phyloP scores from a whole-genome alignment of 1,139 yeast species.

The Taiozyma sp. region DNA sequence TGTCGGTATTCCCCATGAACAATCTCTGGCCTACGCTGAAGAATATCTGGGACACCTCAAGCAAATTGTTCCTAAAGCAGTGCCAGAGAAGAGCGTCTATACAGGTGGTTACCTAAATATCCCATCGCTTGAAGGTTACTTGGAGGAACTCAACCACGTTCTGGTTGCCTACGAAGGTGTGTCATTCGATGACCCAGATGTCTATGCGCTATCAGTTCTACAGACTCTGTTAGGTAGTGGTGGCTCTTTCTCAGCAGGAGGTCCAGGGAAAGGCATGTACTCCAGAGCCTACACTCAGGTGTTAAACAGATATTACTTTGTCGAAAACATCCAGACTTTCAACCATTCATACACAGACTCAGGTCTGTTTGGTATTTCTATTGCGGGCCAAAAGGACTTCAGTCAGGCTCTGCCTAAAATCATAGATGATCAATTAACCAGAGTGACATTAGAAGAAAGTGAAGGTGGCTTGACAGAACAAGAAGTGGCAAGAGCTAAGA shows the following conservation, averaged over 20 bases:
- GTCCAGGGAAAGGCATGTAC: slow-evolving; percentile 99
- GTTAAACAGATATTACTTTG: slow-evolving; percentile 83
- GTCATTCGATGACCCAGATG: slow-evolving; percentile 78
- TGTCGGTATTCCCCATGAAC: slow-evolving; percentile 74
- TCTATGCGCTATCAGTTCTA: slow-evolving; percentile 84
- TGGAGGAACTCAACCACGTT: slow-evolving; percentile 81
- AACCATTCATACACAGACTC: slow-evolving; percentile 89
- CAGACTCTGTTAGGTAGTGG: slow-evolving; percentile 97
- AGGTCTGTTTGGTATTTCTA: slow-evolving; percentile 86
- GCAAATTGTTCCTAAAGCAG: slow-evolving; percentile 27
- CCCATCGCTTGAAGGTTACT: slow-evolving; percentile 67
- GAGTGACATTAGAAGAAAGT: slow-evolving; percentile 41
- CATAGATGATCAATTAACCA: slow-evolving; percentile 67
- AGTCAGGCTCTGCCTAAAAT: slow-evolving; percentile 81
- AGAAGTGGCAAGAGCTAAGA: slow-evolving; percentile 87
- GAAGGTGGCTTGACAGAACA: slow-evolving; percentile 53
- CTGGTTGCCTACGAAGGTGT: slow-evolving; percentile 88
- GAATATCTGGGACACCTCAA: slow-evolving; percentile 62
- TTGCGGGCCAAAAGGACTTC: slow-evolving; percentile 81
- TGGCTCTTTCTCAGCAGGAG: slow-evolving; percentile 97
- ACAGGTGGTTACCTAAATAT: slow-evolving; percentile 72
- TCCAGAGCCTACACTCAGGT: slow-evolving; percentile 90
- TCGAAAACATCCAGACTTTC: slow-evolving; percentile 84
- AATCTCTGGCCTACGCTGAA: slow-evolving; percentile 61
- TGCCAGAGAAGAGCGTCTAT: slow-evolving; percentile 48